phyloP scores from a whole-genome alignment of 2,329 filamentous ascomycete species.

The Neopestalotiopsis sp. region DNA sequence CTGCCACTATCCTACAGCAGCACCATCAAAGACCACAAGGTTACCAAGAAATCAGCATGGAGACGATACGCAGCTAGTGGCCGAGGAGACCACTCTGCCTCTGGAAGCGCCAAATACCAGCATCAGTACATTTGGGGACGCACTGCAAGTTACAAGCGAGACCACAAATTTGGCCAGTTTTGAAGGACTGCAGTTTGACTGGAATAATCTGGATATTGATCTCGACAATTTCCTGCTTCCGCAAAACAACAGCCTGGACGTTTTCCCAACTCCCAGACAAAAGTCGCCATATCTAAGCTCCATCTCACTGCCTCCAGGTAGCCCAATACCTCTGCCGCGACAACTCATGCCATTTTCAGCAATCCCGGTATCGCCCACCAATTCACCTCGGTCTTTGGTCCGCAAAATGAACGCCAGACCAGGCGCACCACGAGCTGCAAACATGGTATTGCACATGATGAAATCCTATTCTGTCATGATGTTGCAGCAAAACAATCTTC shows the following conservation, averaged over 20 bases:
- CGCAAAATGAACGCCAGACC: conserved; percentile 29
- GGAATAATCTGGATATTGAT: background rate
- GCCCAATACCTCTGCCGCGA: conserved; percentile 20
- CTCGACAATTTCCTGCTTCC: background rate
- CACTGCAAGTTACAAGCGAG: background rate
- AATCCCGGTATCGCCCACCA: conserved; percentile 31
- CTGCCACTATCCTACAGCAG: conserved; percentile 40
- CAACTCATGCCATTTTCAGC: conserved; percentile 14
- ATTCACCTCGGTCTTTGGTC: conserved; percentile 31
- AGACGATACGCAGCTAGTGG: background rate
- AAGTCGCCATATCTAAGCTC: background rate
- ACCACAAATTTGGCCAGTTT: background rate
- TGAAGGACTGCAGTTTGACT: background rate
- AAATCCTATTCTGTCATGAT: conserved; percentile 48
- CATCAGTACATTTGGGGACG: background rate
- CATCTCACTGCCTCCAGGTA: background rate
- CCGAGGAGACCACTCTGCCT: background rate
- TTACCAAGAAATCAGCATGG: background rate
- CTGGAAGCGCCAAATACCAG: too few species aligned
- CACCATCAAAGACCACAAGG: background rate
- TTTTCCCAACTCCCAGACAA: too few species aligned
- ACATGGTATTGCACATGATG: conserved; percentile 43
- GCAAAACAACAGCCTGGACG: background rate
- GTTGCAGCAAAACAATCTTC: conserved; percentile 40
- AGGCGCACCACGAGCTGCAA: conserved; percentile 38